Evolutionary conservation across 1,139 yeast genomes (phyloP), one percentile per base, ranked within the genome.

Genomic region (Blastobotrys buckinghamii): DNA sequence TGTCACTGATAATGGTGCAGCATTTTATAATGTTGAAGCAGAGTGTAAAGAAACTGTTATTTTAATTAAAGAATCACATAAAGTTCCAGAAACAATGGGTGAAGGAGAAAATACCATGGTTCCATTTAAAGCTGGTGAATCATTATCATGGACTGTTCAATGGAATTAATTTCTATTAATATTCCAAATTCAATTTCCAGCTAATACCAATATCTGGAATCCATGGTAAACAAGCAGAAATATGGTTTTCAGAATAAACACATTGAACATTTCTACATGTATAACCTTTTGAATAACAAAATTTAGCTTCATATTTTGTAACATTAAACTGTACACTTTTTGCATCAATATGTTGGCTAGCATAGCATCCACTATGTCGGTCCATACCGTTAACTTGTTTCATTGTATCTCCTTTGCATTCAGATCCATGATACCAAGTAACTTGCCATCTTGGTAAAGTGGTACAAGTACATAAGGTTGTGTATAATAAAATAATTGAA

Each of bases 121-220:
- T 20, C 97, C 97, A n/a, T 92, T 92, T 73, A 77, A 75, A 60
- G 90, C 96, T 12, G 96, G 96, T 19, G 81, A 84, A 49, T 76
- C 72, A 50, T 73, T 92, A 45, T 63, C 74, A 34, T 92, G 95
- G 89, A 66, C 78, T n/a, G 77, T 80, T 12, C 84, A 83, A 65
- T 90, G 97, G 97, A 17, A 20, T 26, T 17, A n/a, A n/a, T n/a
- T n/a, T n/a, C n/a, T n/a, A n/a, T n/a, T n/a, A 17, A 22, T 36
- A 36, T 8, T 17, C 15, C 7, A 10, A n/a, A 9, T 16, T 6
- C 13, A 36, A 19, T 36, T 30, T 39, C 42, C 42, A 39, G n/a
- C 42, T 39, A 27, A 30, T 39, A 19, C 42, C 42, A 39, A 26
- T n/a, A 16, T 22, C 16, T 22, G 42, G 42, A 17, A 19, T 39